Evolutionary conservation across 148 eudicot species (phyloP).

Genomic region (Agrostemma githago): DNA sequence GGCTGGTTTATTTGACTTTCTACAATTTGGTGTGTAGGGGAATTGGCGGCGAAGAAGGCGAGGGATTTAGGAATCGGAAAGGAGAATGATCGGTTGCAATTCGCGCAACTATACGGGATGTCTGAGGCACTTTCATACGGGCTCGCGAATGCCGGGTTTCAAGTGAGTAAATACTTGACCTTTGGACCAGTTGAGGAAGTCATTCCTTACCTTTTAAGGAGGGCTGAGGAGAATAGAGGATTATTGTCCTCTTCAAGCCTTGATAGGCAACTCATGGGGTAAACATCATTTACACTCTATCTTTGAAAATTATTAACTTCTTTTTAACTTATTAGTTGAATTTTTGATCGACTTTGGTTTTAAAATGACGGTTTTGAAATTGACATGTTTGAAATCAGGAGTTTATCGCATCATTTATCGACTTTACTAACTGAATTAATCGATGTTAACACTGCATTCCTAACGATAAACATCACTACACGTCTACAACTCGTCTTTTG

Average conservation of each 20-base stretch:
- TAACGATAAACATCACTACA: slow-evolving; percentile 18
- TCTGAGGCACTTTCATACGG: slow-evolving; percentile 71
- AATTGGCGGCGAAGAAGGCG: slow-evolving; percentile 58
- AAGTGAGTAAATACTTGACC: slow-evolving; percentile 86
- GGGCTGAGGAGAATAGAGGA: slow-evolving; percentile 93
- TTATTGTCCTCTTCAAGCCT: slow-evolving; percentile 59
- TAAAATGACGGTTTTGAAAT: no score
- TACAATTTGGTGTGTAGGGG: slow-evolving; percentile 35
- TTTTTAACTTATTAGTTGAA: background rate
- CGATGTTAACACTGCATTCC: background rate
- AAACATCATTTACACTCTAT: slow-evolving; percentile 6
- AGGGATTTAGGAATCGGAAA: slow-evolving; percentile 49
- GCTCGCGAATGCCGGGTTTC: slow-evolving; percentile 78
- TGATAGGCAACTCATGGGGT: slow-evolving; percentile 79
- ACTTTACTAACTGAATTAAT: no score
- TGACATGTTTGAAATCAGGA: no score
- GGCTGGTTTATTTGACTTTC: background rate
- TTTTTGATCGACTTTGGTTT: background rate
- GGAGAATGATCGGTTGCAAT: slow-evolving; percentile 53
- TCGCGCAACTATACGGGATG: slow-evolving; percentile 93
- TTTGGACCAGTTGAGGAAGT: slow-evolving; percentile 82
- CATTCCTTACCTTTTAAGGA: slow-evolving; percentile 75
- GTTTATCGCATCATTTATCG: no score
- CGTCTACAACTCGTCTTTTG: background rate
- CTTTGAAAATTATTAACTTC: slow-evolving; percentile 4